A percentile compares a stretch with the other conserved stretches of the same genome.
These are phyloP conservation scores for Neovahlkampfia damariscottae DNA, from an alignment of 78 protist species.

Conservation along the genomic window DNA sequence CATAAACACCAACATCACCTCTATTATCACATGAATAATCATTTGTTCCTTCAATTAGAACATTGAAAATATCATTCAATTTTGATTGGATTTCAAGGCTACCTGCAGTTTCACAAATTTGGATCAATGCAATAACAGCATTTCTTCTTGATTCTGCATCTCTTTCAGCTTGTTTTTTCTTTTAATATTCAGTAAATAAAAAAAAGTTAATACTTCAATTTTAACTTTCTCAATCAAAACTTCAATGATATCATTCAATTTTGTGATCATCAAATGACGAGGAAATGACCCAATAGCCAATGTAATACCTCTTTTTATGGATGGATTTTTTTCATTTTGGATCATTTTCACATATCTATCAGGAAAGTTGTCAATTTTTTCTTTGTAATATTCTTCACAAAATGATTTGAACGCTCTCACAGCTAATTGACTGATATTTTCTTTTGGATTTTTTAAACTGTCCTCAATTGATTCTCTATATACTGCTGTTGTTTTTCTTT, in stretches of 20 bases:
- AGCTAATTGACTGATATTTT: slow-evolving; percentile 37
- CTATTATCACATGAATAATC: slow-evolving; percentile 56
- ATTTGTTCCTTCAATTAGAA: background rate
- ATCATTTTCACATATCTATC: background rate
- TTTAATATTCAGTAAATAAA: too few relatives aligned
- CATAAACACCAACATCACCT: slow-evolving; percentile 68
- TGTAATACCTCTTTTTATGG: slow-evolving; percentile 40
- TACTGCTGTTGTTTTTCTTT: background rate
- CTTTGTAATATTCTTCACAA: slow-evolving; percentile 21
- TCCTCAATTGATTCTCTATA: slow-evolving; percentile 31
- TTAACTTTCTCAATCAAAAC: background rate
- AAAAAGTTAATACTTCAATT: too few relatives aligned
- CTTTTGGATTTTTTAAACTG: slow-evolving; percentile 29
- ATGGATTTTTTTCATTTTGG: slow-evolving; percentile 11
- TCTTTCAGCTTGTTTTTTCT: slow-evolving; percentile 17
- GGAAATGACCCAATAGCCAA: slow-evolving; percentile 32
- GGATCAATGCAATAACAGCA: slow-evolving; percentile 19
- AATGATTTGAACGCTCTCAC: slow-evolving; percentile 25
- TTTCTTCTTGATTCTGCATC: slow-evolving; percentile 79
- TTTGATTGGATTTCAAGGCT: background rate
- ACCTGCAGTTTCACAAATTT: background rate
- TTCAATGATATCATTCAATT: background rate
- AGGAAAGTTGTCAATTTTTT: background rate
- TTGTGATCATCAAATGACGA: background rate
- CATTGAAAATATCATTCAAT: background rate